A percentile compares a stretch with the other conserved stretches of the same genome.
phyloP scores from a whole-genome alignment of 164 flowering plant genomes.

The Magnolia officinalis region DNA sequence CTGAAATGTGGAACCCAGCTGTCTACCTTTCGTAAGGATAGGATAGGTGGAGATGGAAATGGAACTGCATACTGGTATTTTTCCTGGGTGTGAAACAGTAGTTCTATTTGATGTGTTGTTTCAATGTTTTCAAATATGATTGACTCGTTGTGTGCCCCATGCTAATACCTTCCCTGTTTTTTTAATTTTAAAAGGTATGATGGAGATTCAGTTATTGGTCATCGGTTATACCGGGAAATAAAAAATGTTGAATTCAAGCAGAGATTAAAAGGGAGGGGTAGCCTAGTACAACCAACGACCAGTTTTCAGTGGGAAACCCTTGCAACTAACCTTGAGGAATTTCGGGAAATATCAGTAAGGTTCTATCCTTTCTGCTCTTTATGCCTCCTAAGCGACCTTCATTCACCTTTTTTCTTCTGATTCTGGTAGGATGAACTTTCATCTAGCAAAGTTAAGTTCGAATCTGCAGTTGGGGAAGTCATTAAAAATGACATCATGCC shows the following conservation, averaged over 20 bases:
- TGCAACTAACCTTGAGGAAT: slow-evolving; percentile 84
- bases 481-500: slow-evolving; percentile 57
- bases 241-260: slow-evolving; percentile 21
- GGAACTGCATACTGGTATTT: slow-evolving; percentile 69
- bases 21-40: slow-evolving; percentile 60
- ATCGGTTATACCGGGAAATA: slow-evolving; percentile 74
- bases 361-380: slow-evolving; percentile 1
- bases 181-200: slow-evolving; percentile 54
- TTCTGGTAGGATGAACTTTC: slow-evolving; percentile 56
- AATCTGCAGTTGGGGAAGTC: slow-evolving; percentile 42
- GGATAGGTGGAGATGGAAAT: slow-evolving; percentile 53
- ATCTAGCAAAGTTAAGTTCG: slow-evolving; percentile 41
- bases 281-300: slow-evolving; percentile 15
- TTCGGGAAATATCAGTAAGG: slow-evolving; percentile 54
- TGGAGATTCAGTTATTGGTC: slow-evolving; percentile 59
- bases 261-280: slow-evolving; percentile 30
- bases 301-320: slow-evolving; percentile 71
- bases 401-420: slow-evolving; percentile 13
- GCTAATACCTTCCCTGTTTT: not conserved
- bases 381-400: not conserved
- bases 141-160: not conserved
- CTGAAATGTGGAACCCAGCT: slow-evolving; percentile 48
- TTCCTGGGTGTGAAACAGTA: not conserved
- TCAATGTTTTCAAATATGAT: not conserved
- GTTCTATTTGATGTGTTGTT: not conserved